These are phyloP conservation scores for Sonneratia caseolaris DNA, from an alignment of 345 rosid species.

Conservation along the genomic window DNA sequence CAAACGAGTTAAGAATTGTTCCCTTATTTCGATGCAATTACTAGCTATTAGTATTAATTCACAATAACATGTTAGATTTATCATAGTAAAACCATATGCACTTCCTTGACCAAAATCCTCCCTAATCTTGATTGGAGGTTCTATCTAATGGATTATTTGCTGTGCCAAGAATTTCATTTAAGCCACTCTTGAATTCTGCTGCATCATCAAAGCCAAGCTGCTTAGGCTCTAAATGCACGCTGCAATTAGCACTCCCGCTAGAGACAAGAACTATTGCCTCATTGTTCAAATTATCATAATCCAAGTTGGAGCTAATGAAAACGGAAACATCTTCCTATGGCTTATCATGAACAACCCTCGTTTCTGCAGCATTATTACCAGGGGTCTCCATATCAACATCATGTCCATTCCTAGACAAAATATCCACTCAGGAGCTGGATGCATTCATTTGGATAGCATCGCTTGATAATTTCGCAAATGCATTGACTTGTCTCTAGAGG, in stretches of 20 bases:
- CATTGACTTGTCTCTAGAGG: not conserved
- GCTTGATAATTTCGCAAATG: not conserved
- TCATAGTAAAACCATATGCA: too few relatives aligned
- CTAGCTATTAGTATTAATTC: too few relatives aligned
- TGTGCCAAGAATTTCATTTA: conserved; percentile 13
- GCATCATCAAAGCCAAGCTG: conserved; percentile 33
- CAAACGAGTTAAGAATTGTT: too few relatives aligned
- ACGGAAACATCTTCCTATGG: conserved; percentile 16
- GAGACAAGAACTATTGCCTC: conserved; percentile 14
- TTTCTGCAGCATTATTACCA: conserved; percentile 14
- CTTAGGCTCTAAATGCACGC: conserved; percentile 25
- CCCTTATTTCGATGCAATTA: too few relatives aligned
- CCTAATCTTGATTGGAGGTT: too few relatives aligned
- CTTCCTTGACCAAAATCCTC: too few relatives aligned
- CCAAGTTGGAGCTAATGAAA: conserved; percentile 18
- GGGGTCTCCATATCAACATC: conserved; percentile 10
- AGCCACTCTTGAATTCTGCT: conserved; percentile 15
- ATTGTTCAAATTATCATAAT: conserved; percentile 10
- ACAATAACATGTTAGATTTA: too few relatives aligned
- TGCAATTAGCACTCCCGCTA: conserved; percentile 16
- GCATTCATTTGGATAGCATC: not conserved
- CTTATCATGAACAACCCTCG: conserved; percentile 9
- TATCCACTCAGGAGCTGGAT: not conserved
- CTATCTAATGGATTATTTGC: too few relatives aligned
- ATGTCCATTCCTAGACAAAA: conserved; percentile 7